These are phyloP conservation scores for Thalassiosira mediterranea DNA, from an alignment of 352 stramenopile genomes.

Conservation along the genomic window DNA sequence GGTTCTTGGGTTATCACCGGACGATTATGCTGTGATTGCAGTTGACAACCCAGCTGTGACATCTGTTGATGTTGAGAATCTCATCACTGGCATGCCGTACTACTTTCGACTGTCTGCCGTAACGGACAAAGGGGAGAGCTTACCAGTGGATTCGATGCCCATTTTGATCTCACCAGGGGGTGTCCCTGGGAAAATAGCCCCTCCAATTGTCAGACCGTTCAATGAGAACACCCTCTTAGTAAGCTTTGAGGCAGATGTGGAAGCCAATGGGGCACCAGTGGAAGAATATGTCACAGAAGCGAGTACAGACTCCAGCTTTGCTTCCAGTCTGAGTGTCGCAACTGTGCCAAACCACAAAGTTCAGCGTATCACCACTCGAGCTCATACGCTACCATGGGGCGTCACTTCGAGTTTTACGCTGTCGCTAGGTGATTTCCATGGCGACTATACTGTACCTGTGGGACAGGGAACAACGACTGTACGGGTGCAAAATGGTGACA, in stretches of 20 bases:
- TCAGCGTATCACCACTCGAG: slow-evolving; percentile 74
- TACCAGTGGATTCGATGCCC: slow-evolving; percentile 32
- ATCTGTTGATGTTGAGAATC: slow-evolving; percentile 39
- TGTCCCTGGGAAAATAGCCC: slow-evolving; percentile 48
- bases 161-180: slow-evolving; percentile 47
- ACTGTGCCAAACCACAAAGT: slow-evolving; percentile 57
- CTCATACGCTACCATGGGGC: slow-evolving; percentile 71
- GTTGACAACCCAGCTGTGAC: slow-evolving; percentile 50
- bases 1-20: slow-evolving; percentile 58
- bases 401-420: slow-evolving; percentile 69
- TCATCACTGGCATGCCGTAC: slow-evolving; percentile 68
- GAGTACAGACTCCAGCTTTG: slow-evolving; percentile 62
- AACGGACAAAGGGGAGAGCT: slow-evolving; percentile 58
- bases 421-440: slow-evolving; percentile 77
- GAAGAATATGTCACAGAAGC: slow-evolving; percentile 69
- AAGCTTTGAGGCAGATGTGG: slow-evolving; percentile 64
- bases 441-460: slow-evolving; percentile 62
- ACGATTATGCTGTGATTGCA: slow-evolving; percentile 60
- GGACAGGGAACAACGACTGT: slow-evolving; percentile 60
- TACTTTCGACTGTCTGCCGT: slow-evolving; percentile 65
- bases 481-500: slow-evolving; percentile 45
- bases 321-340: slow-evolving; percentile 37
- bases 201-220: slow-evolving; percentile 43
- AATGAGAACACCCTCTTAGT: slow-evolving; percentile 61
- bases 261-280: slow-evolving; percentile 63